Percentiles rank a stretch among this genome's conserved stretches.
Conservation (phyloP, 345 rosid species). For the Syzygium aqueum region DNA sequence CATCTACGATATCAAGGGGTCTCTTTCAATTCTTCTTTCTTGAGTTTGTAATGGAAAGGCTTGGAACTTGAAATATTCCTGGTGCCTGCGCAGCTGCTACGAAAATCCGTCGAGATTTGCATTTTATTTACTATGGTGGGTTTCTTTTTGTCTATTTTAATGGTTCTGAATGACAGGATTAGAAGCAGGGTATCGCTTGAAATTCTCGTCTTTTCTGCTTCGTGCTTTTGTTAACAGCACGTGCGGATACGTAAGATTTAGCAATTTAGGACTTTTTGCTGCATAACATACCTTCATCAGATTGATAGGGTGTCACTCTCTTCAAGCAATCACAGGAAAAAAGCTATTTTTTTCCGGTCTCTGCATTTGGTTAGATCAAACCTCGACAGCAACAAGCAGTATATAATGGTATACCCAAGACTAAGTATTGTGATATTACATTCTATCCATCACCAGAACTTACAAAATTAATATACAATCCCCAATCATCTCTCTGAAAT, state of each 20-base stretch:
- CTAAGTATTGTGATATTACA: slow-evolving; percentile 15
- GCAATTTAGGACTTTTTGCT: background rate
- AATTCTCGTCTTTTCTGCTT: background rate
- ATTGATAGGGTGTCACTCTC: background rate
- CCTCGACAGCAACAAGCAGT: background rate
- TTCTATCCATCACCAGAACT: slow-evolving; percentile 60
- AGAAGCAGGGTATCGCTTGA: background rate
- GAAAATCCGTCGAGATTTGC: background rate
- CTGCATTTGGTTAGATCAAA: background rate
- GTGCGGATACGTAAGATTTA: background rate
- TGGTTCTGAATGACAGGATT: background rate
- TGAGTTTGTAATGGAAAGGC: background rate
- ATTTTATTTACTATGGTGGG: background rate
- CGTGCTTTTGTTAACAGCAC: background rate
- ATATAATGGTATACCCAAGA: background rate
- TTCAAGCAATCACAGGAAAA: background rate
- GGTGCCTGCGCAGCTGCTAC: background rate
- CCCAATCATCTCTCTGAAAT: slow-evolving; percentile 51
- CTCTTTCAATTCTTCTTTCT: background rate
- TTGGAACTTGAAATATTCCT: background rate
- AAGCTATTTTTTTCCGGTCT: background rate
- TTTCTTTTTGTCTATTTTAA: background rate
- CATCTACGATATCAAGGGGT: background rate
- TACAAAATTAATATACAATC: slow-evolving; percentile 83
- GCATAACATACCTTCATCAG: background rate